Percentiles rank a stretch among this genome's conserved stretches.
These are phyloP conservation scores for Tuber microsphaerosporum DNA, from an alignment of 495 filamentous ascomycete genomes.

Conservation along the genomic window DNA sequence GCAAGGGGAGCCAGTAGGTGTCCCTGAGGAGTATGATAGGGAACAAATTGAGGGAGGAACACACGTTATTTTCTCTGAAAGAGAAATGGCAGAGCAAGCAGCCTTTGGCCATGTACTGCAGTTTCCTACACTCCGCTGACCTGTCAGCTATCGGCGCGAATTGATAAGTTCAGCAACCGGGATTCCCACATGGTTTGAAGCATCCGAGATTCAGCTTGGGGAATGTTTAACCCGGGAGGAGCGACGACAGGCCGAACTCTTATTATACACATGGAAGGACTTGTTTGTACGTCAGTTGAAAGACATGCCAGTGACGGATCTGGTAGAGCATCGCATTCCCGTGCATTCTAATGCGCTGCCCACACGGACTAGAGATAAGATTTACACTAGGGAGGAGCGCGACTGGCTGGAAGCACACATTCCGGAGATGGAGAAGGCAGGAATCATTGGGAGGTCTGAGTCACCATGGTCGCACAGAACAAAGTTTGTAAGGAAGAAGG, in stretches of 20 bases:
- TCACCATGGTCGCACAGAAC: conserved; percentile 5
- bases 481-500: conserved; percentile 6
- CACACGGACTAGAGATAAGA: background rate
- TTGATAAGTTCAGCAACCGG: background rate
- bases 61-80: too few species aligned
- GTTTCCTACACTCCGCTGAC: background rate
- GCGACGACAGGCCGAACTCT: background rate
- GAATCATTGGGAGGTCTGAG: conserved; percentile 8
- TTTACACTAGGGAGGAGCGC: conserved; percentile 3
- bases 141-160: background rate
- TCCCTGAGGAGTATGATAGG: background rate
- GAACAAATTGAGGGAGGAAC: too few species aligned
- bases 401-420: conserved; percentile 4
- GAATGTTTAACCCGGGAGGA: accelerated
- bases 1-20: background rate
- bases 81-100: background rate
- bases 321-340: background rate
- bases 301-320: background rate
- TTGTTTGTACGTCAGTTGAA: background rate
- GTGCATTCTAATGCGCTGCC: too few species aligned
- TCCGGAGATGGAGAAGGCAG: background rate
- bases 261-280: background rate
- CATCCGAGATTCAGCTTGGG: background rate
- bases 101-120: background rate
- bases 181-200: background rate